These are phyloP conservation scores for Alternaria dauci DNA, from an alignment of 2,329 filamentous ascomycete genomes.

Conservation along the genomic window DNA sequence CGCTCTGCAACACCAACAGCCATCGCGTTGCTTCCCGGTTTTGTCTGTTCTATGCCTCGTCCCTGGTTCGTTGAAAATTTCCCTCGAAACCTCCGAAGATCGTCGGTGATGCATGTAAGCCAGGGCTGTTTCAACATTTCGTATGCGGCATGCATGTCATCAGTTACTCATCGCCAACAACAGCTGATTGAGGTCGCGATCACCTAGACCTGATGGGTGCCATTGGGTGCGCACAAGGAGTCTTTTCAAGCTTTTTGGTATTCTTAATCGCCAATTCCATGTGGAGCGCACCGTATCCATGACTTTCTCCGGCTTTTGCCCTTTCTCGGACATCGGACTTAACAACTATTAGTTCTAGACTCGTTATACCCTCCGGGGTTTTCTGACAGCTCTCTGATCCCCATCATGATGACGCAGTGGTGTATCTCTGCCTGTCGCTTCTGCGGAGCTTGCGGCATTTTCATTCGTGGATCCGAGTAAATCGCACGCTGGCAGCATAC, in stretches of 20 bases:
- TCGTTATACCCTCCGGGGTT: background rate
- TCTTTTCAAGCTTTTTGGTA: constrained; percentile 1
- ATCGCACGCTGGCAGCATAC: background rate
- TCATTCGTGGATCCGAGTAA: constrained; percentile 10
- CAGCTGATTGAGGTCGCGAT: background rate
- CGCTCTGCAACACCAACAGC: constrained; percentile 7
- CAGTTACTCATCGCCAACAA: background rate
- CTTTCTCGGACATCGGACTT: background rate
- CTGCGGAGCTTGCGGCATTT: background rate
- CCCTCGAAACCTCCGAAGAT: background rate
- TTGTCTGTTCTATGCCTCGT: background rate
- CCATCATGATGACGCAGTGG: constrained; percentile 28
- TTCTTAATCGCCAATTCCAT: constrained; percentile 3
- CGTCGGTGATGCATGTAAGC: background rate
- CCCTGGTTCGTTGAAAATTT: background rate
- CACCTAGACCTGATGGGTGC: background rate
- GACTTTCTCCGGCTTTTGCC: constrained; percentile 4
- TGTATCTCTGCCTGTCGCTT: constrained; percentile 6
- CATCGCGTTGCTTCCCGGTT: constrained; percentile 9
- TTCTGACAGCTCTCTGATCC: constrained; percentile 1
- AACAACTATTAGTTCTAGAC: background rate
- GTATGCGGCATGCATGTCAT: constrained; percentile 1
- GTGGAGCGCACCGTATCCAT: background rate
- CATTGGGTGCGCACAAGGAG: background rate
- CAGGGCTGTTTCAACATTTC: background rate